Evolutionary conservation across 202 grass and related monocot species (phyloP).

Genomic region (Panicum virgatum): DNA sequence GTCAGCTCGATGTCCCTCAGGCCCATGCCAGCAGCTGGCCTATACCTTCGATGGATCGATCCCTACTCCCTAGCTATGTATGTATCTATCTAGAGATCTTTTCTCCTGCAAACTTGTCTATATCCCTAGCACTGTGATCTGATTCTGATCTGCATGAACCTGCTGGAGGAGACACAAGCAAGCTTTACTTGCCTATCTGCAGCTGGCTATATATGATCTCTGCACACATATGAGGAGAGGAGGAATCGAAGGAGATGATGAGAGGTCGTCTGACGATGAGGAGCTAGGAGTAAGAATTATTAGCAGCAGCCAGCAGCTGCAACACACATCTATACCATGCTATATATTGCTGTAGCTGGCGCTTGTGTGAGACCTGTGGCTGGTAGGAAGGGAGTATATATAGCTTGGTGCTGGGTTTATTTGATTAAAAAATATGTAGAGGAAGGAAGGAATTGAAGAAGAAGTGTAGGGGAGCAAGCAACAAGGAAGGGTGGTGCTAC

Average conservation of each 20-base stretch:
- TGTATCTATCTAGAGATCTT: neutral
- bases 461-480: slow-evolving; percentile 63
- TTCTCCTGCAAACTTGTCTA: neutral
- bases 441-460: neutral
- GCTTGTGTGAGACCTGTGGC: slow-evolving; percentile 25
- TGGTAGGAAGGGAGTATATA: slow-evolving; percentile 38
- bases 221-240: neutral
- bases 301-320: neutral
- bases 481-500: slow-evolving; percentile 1
- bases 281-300: slow-evolving; percentile 1
- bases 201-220: neutral
- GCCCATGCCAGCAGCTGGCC: slow-evolving; percentile 42
- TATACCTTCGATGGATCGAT: neutral
- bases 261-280: neutral
- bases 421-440: slow-evolving; percentile 27
- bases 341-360: slow-evolving; percentile 1
- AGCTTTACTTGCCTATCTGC: neutral
- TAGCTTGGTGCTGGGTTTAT: slow-evolving; percentile 41
- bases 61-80: neutral
- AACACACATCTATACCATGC: neutral
- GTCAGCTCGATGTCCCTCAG: slow-evolving; percentile 81
- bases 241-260: neutral
- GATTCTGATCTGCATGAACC: neutral
- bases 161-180: neutral
- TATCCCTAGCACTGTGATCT: neutral